A percentile compares a stretch with the other conserved stretches of the same genome.
Evolutionary conservation across 1,284 basidiomycete species (phyloP).

Genomic region (Puccinia polysora): DNA sequence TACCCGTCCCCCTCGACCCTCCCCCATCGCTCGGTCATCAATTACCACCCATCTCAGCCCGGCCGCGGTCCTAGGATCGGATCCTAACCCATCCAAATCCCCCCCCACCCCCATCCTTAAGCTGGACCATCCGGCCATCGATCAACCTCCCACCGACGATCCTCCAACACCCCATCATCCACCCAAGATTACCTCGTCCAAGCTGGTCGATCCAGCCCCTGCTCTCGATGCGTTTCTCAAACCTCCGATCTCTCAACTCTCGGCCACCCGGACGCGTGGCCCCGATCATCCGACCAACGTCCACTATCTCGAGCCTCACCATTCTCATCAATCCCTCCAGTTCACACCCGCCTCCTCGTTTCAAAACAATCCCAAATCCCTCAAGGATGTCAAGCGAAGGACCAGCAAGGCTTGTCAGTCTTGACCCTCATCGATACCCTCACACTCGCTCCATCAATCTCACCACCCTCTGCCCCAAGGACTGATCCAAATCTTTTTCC

Average conservation of each 20-base stretch:
- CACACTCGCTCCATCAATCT: no score
- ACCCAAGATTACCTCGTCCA: neutral
- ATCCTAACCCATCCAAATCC: neutral
- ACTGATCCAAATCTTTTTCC: neutral
- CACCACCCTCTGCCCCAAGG: constrained; percentile 9
- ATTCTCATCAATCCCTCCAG: no score
- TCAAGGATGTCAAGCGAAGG: no score
- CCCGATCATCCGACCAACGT: no score
- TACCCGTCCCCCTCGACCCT: no score
- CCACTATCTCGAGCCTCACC: no score
- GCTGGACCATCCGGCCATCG: constrained; percentile 15
- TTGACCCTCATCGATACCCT: no score
- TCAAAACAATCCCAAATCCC: no score
- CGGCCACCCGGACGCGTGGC: neutral
- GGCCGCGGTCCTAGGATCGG: neutral
- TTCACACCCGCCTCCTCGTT: no score
- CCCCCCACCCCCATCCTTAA: constrained; percentile 7
- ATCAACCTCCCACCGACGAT: neutral
- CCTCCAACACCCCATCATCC: neutral
- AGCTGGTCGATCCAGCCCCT: neutral
- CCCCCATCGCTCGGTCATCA: no score
- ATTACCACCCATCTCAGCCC: constrained; percentile 1
- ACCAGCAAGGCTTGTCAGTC: no score
- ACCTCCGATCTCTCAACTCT: neutral
- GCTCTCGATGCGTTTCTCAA: no score